A percentile compares a stretch with the other conserved stretches of the same genome.
phyloP scores from a whole-genome alignment of 441 rosid genomes.

The Jatropha podagrica region DNA sequence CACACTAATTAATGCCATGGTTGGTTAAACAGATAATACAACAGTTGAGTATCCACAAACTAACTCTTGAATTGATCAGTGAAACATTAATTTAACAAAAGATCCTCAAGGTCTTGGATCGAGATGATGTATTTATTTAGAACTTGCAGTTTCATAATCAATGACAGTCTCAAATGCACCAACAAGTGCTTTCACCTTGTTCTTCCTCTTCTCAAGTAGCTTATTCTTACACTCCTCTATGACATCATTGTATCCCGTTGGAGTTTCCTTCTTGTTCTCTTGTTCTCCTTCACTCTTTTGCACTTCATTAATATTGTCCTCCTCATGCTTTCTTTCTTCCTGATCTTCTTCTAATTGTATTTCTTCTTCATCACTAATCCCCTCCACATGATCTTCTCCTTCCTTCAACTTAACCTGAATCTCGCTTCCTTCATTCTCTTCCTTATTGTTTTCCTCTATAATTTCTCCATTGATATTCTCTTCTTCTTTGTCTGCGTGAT shows the following conservation, averaged over 20 bases:
- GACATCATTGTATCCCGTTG: conserved; percentile 73
- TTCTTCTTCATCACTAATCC: conserved; percentile 22
- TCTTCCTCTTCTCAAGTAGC: conserved; percentile 63
- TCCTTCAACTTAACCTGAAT: conserved; percentile 23
- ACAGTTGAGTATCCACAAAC: neutral
- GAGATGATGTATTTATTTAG: neutral
- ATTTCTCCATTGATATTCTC: conserved; percentile 13
- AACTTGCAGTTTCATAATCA: conserved; percentile 54
- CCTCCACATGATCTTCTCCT: conserved; percentile 21
- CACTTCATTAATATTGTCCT: conserved; percentile 7
- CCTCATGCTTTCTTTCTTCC: conserved; percentile 21
- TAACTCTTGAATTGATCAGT: no score
- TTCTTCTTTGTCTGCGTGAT: conserved; percentile 13
- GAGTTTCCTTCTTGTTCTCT: conserved; percentile 50
- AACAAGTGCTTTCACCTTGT: conserved; percentile 76
- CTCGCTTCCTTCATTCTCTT: conserved; percentile 26
- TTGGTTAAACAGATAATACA: neutral
- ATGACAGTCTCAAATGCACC: conserved; percentile 92
- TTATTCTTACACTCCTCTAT: conserved; percentile 70
- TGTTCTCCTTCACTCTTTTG: conserved; percentile 21
- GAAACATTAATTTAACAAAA: no score
- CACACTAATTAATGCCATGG: neutral
- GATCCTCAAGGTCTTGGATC: neutral
- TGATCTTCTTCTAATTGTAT: conserved; percentile 15
- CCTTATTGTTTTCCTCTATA: conserved; percentile 29